A percentile compares a stretch with the other conserved stretches of the same genome.
These are phyloP conservation scores for Mortierella hygrophila DNA, from an alignment of 192 early-diverging fungal species.

Conservation along the genomic window DNA sequence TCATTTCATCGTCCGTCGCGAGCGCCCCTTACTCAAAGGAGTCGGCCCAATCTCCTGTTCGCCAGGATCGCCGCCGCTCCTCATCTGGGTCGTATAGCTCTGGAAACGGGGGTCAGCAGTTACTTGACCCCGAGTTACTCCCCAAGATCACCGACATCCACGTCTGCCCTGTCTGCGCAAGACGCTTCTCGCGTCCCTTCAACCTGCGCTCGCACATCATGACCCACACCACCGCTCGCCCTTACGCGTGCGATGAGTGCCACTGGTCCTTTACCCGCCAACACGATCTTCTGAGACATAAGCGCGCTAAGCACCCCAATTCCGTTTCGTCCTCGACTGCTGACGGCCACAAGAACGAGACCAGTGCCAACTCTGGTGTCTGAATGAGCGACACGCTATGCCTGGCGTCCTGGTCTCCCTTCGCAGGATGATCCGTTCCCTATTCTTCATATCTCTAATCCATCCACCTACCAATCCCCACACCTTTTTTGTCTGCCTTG, in stretches of 20 bases:
- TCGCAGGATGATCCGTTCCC: background rate
- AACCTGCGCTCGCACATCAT: constrained; percentile 83
- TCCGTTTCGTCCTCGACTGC: background rate
- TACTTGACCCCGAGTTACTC: constrained; percentile 33
- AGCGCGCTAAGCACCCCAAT: constrained; percentile 47
- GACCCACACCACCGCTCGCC: constrained; percentile 81
- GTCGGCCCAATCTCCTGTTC: constrained; percentile 21
- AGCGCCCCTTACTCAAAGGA: constrained; percentile 25
- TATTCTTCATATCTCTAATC: background rate
- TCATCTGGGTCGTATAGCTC: constrained; percentile 38
- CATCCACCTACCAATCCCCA: background rate
- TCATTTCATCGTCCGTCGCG: constrained; percentile 2
- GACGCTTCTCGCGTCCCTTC: constrained; percentile 76
- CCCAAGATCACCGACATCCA: constrained; percentile 49
- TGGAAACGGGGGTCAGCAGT: constrained; percentile 15
- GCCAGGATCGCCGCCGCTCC: constrained; percentile 47
- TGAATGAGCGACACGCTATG: background rate
- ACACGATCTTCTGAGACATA: constrained; percentile 92
- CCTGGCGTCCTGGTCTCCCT: background rate
- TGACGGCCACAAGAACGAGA: background rate
- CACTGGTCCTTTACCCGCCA: constrained; percentile 85
- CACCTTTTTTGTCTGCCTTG: background rate
- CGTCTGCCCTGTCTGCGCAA: constrained; percentile 47
- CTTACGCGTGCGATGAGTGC: constrained; percentile 81
- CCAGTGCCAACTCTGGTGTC: background rate